A percentile compares a stretch with the other conserved stretches of the same genome.
phyloP scores from a whole-genome alignment of 805 yeast genomes.

The Teunomyces cretensis region DNA sequence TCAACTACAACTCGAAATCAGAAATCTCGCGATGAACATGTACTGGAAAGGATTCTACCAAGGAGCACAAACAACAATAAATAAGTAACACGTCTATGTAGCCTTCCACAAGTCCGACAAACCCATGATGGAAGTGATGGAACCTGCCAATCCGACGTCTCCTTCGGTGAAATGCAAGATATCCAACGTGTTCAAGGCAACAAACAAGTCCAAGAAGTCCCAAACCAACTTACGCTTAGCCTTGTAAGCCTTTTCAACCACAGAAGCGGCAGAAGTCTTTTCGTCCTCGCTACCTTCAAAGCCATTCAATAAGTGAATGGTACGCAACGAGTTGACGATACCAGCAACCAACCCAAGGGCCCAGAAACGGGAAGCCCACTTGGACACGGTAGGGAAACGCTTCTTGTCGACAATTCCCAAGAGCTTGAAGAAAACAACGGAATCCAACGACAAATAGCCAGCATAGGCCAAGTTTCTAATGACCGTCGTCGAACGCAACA shows the following conservation, averaged over 20 bases:
- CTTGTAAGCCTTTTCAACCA: slow-evolving; percentile 43
- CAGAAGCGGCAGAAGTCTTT: slow-evolving; percentile 31
- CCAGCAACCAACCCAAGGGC: slow-evolving; percentile 66
- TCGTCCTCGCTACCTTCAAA: slow-evolving; percentile 9
- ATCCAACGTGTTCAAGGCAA: slow-evolving; percentile 70
- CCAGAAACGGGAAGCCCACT: slow-evolving; percentile 74
- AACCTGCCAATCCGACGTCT: slow-evolving; percentile 79
- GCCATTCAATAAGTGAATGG: slow-evolving; percentile 34
- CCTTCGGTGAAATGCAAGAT: slow-evolving; percentile 70
- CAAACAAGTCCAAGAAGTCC: slow-evolving; percentile 72
- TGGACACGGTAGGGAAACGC: slow-evolving; percentile 50
- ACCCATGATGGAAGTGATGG: slow-evolving; percentile 77
- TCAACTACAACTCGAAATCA: slow-evolving; percentile 18
- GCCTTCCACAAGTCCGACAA: slow-evolving; percentile 68
- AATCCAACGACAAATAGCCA: slow-evolving; percentile 62
- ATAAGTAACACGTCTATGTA: slow-evolving; percentile 19
- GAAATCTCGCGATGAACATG: slow-evolving; percentile 24
- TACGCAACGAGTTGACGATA: slow-evolving; percentile 55
- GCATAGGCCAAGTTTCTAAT: slow-evolving; percentile 61
- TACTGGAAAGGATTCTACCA: slow-evolving; percentile 35
- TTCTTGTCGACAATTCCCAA: slow-evolving; percentile 53
- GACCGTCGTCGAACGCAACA: slow-evolving; percentile 52
- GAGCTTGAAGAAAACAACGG: slow-evolving; percentile 59
- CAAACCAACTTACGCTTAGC: slow-evolving; percentile 67
- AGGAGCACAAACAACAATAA: slow-evolving; percentile 14